These are phyloP conservation scores for Podaxis pistillaris DNA, from an alignment of 768 basidiomycete species.

Conservation along the genomic window DNA sequence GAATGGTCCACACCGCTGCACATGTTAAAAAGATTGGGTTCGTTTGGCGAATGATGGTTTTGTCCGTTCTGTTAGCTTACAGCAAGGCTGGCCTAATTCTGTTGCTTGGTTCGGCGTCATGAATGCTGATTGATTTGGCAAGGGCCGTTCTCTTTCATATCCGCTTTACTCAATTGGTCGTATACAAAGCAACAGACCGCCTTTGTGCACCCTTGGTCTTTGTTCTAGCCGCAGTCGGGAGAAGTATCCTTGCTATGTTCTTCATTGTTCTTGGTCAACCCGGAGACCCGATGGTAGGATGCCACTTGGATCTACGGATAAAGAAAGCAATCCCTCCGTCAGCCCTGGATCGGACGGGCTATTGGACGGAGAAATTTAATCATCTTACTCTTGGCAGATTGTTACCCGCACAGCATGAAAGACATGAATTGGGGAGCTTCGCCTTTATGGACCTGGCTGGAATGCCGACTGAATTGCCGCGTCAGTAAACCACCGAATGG, in stretches of 20 bases:
- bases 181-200: background rate
- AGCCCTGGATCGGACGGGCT: background rate
- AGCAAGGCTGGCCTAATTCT: background rate
- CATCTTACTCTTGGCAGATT: background rate
- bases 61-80: background rate
- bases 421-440: background rate
- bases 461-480: background rate
- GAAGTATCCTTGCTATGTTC: background rate
- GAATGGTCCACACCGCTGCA: background rate
- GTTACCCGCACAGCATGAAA: background rate
- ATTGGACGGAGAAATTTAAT: too few relatives aligned
- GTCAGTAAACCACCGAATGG: background rate
- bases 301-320: background rate
- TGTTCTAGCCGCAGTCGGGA: background rate
- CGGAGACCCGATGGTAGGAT: background rate
- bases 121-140: background rate
- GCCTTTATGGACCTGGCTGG: background rate
- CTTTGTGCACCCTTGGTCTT: background rate
- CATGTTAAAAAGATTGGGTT: background rate
- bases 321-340: background rate
- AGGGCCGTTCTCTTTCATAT: constrained; percentile 1
- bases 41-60: background rate
- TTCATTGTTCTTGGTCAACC: background rate
- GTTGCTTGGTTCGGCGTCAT: background rate
- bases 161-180: background rate